These are phyloP conservation scores for Candida tibetensis DNA, from an alignment of 805 yeast species.

Conservation along the genomic window DNA sequence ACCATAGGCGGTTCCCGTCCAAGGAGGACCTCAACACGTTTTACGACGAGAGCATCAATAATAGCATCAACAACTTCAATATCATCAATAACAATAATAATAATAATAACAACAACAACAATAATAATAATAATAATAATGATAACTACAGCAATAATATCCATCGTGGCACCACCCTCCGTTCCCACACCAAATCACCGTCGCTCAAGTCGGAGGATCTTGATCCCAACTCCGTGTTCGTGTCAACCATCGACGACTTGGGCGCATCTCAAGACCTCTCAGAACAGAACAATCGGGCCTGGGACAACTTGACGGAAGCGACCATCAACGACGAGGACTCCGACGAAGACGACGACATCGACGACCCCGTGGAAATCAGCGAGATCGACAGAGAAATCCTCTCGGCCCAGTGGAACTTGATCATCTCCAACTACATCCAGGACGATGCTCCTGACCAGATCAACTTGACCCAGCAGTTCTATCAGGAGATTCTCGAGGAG, in stretches of 20 bases:
- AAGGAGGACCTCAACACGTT: conserved; percentile 5
- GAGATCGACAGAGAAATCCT: conserved; percentile 9
- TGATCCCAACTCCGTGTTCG: conserved; percentile 22
- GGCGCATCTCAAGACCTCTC: conserved; percentile 11
- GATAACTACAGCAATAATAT: neutral
- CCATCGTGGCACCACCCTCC: too few species aligned
- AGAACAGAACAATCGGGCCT: conserved; percentile 6
- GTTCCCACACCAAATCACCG: neutral
- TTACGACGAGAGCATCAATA: conserved; percentile 6
- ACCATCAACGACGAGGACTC: conserved; percentile 1
- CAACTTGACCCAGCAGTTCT: conserved; percentile 43
- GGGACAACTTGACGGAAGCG: conserved; percentile 11
- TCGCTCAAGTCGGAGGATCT: conserved; percentile 23
- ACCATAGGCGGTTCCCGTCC: neutral
- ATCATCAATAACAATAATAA: conserved; percentile 2
- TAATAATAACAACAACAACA: conserved; percentile 1
- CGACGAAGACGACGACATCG: conserved; percentile 6
- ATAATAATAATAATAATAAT: too few species aligned
- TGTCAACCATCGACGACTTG: conserved; percentile 26
- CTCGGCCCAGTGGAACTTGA: conserved; percentile 33
- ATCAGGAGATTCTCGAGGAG: conserved; percentile 21
- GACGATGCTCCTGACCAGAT: conserved; percentile 47
- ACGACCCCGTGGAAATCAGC: conserved; percentile 4
- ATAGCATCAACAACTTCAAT: conserved; percentile 3
- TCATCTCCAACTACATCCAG: conserved; percentile 40